Base-by-base conservation (phyloP, 2,329 filamentous ascomycete genomes). In the Fusarium sp. region DNA sequence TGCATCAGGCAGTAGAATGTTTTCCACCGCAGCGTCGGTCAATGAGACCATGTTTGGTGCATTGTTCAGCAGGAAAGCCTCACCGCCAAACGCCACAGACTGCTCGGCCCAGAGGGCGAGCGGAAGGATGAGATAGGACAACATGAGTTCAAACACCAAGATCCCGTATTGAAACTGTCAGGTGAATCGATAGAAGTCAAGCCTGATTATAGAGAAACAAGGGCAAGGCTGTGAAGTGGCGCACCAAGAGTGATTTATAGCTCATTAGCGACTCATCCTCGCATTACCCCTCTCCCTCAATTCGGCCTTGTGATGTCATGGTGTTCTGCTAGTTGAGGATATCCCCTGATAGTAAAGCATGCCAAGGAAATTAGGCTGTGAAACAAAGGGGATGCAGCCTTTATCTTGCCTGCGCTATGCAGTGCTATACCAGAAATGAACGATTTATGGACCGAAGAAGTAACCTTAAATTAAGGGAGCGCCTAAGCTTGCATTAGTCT, bases 401-500 rank as follows among this genome's bases (percentile, higher is more conserved):
- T 2, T 17, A 6, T 54, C 23, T 23, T 8, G 7, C 4, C 4
- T 21, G 21, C 25, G 6, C 11, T 58, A 6, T 8, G 3, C 17
- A 18, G 5, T 25, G 17, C 21, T 23, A 29, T 23, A 5, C 36
- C 14, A 11, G 3, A 18, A 13, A 17, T 4, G 37, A 27, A 37
- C 17, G 29, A 17, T 25, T 9, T 20, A 13, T 27, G 27, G 23
- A 23, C 31, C 41, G n/a, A 15, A 18, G 14, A 17, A 6, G 20
- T 29, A 36, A 54, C 17, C 29, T 40, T 39, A 36, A 27, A 40
- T 33, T n/a, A 51, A 11, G 20, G 20, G 20, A 29, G 25, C 36
- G 54, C 8, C 10, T 6, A n/a, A 29, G 57, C 42, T 18, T 60
- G 57, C 57, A 59, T 59, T 60, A 60, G 57, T 3, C 5, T 20